phyloP scores from a whole-genome alignment of 257 asterid species.

The Striga asiatica region DNA sequence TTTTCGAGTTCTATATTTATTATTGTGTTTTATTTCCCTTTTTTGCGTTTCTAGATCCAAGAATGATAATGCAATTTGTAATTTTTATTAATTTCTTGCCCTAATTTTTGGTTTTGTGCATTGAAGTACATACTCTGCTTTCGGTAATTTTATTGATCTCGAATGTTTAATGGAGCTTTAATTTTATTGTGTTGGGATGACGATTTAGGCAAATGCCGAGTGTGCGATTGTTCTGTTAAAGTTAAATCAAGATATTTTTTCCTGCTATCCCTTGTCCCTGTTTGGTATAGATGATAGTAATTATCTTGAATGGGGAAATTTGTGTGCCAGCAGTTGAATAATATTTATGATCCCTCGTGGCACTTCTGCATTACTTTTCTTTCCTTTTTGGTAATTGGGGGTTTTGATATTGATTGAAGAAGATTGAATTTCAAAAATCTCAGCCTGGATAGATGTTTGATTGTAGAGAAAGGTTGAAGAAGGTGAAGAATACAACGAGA shows the following conservation, averaged over 20 bases:
- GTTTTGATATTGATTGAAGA: too few relatives aligned
- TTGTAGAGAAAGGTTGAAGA: too few relatives aligned
- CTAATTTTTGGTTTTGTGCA: too few relatives aligned
- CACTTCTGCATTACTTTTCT: neutral
- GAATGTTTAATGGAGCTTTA: conserved; percentile 10
- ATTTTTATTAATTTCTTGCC: conserved; percentile 2
- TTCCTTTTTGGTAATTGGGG: neutral
- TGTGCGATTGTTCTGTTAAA: neutral
- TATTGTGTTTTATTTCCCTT: too few relatives aligned
- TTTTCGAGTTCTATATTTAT: conserved; percentile 8
- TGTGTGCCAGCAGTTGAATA: too few relatives aligned
- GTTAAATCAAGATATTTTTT: neutral
- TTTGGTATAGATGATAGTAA: conserved; percentile 1
- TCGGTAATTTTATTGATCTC: too few relatives aligned
- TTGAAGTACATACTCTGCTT: too few relatives aligned
- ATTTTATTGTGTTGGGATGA: conserved; percentile 6
- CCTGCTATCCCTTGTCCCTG: neutral
- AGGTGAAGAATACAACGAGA: too few relatives aligned
- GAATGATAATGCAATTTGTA: neutral
- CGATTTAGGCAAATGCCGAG: conserved; percentile 5
- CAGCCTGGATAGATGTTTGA: too few relatives aligned
- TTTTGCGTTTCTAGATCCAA: neutral
- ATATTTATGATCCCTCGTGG: neutral
- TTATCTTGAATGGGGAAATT: neutral
- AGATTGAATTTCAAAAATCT: too few relatives aligned